Conservation (phyloP, 169 alveolate species). For the Cytauxzoon felis region DNA sequence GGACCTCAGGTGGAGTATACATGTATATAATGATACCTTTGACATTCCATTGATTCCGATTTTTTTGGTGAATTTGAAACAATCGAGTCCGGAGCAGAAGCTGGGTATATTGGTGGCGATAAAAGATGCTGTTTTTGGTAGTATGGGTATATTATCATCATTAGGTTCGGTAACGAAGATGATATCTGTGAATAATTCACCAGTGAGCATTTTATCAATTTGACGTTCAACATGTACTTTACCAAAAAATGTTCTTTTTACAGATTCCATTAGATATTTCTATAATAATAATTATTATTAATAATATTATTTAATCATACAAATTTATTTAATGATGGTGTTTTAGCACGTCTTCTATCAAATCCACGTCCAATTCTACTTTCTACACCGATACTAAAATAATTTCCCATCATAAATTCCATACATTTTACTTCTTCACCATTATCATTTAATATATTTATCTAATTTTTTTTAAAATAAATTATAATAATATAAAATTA, state of each 20-base stretch:
- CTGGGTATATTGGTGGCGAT: slow-evolving; percentile 71
- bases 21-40: slow-evolving; percentile 3
- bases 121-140: slow-evolving; percentile 59
- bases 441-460: slow-evolving; percentile 29
- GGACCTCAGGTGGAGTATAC: too few species aligned
- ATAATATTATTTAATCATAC: slow-evolving; percentile 55
- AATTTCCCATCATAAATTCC: slow-evolving; percentile 82
- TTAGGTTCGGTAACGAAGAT: slow-evolving; percentile 63
- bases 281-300: background rate
- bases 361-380: slow-evolving; percentile 89
- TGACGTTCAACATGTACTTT: slow-evolving; percentile 55
- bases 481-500: background rate
- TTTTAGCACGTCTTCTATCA: slow-evolving; percentile 81
- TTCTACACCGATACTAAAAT: slow-evolving; percentile 90
- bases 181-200: slow-evolving; percentile 38
- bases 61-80: slow-evolving; percentile 41
- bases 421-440: slow-evolving; percentile 21
- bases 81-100: slow-evolving; percentile 67
- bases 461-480: slow-evolving; percentile 9
- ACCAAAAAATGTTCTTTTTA: slow-evolving; percentile 72
- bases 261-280: slow-evolving; percentile 70
- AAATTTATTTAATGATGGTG: slow-evolving; percentile 70
- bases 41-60: slow-evolving; percentile 55
- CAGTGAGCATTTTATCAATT: slow-evolving; percentile 67
- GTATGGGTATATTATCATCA: slow-evolving; percentile 47